Conservation (phyloP, 2,329 filamentous ascomycete genomes). For the Claviceps sp. region DNA sequence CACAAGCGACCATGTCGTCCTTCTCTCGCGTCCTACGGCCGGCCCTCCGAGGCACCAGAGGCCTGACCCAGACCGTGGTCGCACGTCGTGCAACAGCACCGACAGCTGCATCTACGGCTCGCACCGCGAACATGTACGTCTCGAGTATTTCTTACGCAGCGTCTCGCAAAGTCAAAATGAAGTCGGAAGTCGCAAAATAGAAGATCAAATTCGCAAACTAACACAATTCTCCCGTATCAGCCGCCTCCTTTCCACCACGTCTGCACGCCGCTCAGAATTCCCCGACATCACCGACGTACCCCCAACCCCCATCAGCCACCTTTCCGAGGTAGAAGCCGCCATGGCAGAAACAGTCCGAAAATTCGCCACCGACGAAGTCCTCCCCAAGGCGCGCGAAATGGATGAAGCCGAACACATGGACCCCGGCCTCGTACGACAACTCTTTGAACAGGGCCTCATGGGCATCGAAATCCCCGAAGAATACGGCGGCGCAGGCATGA, state of each 20-base stretch:
- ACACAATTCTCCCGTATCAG: conserved; percentile 4
- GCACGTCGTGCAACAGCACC: background rate
- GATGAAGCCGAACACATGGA: conserved; percentile 96
- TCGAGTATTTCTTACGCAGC: too few relatives aligned
- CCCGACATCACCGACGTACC: conserved; percentile 61
- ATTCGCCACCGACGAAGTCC: conserved; percentile 78
- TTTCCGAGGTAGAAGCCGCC: conserved; percentile 77
- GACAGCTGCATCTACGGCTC: background rate
- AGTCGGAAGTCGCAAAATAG: too few relatives aligned
- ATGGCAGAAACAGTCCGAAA: conserved; percentile 86
- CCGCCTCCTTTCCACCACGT: conserved; percentile 48
- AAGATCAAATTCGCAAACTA: too few relatives aligned
- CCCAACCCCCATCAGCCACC: conserved; percentile 83
- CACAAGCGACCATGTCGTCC: conserved; percentile 23
- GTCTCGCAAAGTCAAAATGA: too few relatives aligned
- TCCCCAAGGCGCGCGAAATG: conserved; percentile 91
- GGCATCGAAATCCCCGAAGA: conserved; percentile 95
- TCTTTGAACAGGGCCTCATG: conserved; percentile 97
- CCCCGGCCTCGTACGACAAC: conserved; percentile 69
- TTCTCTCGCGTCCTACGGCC: conserved; percentile 38
- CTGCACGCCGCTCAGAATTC: conserved; percentile 31
- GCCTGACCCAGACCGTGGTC: conserved; percentile 18
- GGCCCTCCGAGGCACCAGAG: conserved; percentile 32
- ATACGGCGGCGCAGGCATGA: conserved; percentile 72
- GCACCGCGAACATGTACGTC: conserved; percentile 13